Percentiles rank a stretch among this genome's conserved stretches.
Evolutionary conservation across 768 basidiomycete genomes (phyloP).

Genomic region (Termitomyces eurrhizus): DNA sequence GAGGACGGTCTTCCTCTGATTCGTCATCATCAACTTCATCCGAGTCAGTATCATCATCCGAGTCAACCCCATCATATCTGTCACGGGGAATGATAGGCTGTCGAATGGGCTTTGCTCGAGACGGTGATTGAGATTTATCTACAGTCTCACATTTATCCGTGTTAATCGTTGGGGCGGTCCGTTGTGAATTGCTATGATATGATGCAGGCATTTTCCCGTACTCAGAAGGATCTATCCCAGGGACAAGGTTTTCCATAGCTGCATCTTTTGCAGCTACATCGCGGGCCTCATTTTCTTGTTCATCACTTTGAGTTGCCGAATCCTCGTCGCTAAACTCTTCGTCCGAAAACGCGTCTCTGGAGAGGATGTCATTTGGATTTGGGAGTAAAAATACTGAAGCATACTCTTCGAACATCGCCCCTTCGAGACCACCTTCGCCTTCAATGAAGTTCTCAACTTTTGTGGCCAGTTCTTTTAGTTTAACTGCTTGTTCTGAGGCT

Average conservation of each 20-base stretch:
- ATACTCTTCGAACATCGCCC: constrained; percentile 89
- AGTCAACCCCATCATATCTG: constrained; percentile 88
- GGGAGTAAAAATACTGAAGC: not conserved
- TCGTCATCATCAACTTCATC: constrained; percentile 46
- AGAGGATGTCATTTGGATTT: constrained; percentile 6
- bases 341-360: constrained; percentile 68
- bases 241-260: constrained; percentile 79
- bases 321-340: constrained; percentile 57
- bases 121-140: constrained; percentile 14
- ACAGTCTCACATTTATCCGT: constrained; percentile 33
- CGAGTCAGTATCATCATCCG: constrained; percentile 82
- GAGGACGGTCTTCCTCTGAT: constrained; percentile 78
- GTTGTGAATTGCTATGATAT: constrained; percentile 68
- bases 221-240: constrained; percentile 72
- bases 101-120: constrained; percentile 49
- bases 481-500: constrained; percentile 62
- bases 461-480: constrained; percentile 70
- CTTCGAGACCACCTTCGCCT: constrained; percentile 84
- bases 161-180: constrained; percentile 44
- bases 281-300: constrained; percentile 31
- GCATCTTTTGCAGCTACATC: constrained; percentile 44
- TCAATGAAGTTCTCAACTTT: constrained; percentile 91
- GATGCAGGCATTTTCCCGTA: constrained; percentile 86
- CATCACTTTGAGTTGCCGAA: constrained; percentile 41
- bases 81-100: constrained; percentile 79